Conservation (phyloP, 352 stramenopile species). For the Phytophthora fragariae region DNA sequence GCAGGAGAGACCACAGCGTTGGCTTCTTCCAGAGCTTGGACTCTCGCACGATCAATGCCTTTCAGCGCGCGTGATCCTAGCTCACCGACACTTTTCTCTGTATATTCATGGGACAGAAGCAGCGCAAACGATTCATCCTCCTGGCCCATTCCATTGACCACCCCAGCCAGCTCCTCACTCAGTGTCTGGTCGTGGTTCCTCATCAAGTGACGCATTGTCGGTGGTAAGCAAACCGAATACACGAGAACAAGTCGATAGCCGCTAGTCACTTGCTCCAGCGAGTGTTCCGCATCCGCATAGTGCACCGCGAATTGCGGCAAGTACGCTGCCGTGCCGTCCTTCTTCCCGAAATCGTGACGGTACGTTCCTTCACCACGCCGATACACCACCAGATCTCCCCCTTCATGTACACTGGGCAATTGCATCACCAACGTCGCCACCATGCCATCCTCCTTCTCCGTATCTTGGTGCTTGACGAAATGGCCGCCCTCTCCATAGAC, state of each 20-base stretch:
- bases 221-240: conserved; percentile 27
- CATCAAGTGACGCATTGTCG: conserved; percentile 11
- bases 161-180: background rate
- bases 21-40: conserved; percentile 20
- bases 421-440: conserved; percentile 54
- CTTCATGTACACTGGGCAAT: conserved; percentile 32
- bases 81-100: conserved; percentile 15
- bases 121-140: conserved; percentile 39
- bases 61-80: conserved; percentile 23
- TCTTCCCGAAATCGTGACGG: conserved; percentile 32
- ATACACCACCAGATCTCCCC: conserved; percentile 28
- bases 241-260: conserved; percentile 23
- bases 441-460: conserved; percentile 60
- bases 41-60: conserved; percentile 22
- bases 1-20: conserved; percentile 6
- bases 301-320: conserved; percentile 25
- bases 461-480: conserved; percentile 48
- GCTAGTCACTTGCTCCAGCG: conserved; percentile 20
- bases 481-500: conserved; percentile 52
- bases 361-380: conserved; percentile 8
- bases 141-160: background rate
- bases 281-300: conserved; percentile 21
- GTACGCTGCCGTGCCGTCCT: background rate
- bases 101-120: conserved; percentile 20
- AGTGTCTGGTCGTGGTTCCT: conserved; percentile 3